phyloP scores from a whole-genome alignment of 768 basidiomycete species.

The Calocybe cyanea region DNA sequence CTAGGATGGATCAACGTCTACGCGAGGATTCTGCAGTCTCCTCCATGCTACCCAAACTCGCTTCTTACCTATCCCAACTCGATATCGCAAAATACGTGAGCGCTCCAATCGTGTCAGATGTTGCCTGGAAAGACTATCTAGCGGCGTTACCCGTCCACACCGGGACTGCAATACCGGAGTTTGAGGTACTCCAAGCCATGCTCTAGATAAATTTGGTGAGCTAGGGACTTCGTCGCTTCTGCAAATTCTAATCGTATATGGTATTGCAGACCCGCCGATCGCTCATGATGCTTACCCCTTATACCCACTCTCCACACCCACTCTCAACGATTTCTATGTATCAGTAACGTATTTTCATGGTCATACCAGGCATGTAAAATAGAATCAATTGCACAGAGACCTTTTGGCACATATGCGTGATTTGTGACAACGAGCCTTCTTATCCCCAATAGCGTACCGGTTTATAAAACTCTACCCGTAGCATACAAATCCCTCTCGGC shows the following conservation, averaged over 20 bases:
- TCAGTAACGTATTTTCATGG: slow-evolving; percentile 4
- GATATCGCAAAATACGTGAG: slow-evolving; percentile 46
- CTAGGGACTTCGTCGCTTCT: background rate
- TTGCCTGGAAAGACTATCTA: slow-evolving; percentile 45
- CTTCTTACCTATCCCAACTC: slow-evolving; percentile 37
- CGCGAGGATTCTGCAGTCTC: slow-evolving; percentile 45
- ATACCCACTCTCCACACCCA: too few species aligned
- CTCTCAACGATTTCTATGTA: slow-evolving; percentile 1
- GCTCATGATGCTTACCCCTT: too few species aligned
- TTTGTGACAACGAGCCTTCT: background rate
- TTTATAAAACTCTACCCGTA: background rate
- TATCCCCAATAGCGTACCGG: slow-evolving; percentile 1
- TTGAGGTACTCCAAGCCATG: slow-evolving; percentile 38
- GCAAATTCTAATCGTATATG: too few species aligned
- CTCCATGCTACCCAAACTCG: slow-evolving; percentile 39
- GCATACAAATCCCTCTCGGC: background rate
- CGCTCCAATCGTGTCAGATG: slow-evolving; percentile 52
- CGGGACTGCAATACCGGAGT: slow-evolving; percentile 35
- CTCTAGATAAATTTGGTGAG: slow-evolving; percentile 24
- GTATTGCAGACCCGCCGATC: too few species aligned
- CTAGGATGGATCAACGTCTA: slow-evolving; percentile 42
- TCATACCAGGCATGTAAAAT: background rate
- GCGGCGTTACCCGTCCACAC: slow-evolving; percentile 35
- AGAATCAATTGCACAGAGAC: slow-evolving; percentile 1
- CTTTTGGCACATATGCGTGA: background rate